Evolutionary conservation across 192 early-diverging fungal genomes (phyloP), one percentile per base, ranked within the genome.

Genomic region (Coemansia furcata): DNA sequence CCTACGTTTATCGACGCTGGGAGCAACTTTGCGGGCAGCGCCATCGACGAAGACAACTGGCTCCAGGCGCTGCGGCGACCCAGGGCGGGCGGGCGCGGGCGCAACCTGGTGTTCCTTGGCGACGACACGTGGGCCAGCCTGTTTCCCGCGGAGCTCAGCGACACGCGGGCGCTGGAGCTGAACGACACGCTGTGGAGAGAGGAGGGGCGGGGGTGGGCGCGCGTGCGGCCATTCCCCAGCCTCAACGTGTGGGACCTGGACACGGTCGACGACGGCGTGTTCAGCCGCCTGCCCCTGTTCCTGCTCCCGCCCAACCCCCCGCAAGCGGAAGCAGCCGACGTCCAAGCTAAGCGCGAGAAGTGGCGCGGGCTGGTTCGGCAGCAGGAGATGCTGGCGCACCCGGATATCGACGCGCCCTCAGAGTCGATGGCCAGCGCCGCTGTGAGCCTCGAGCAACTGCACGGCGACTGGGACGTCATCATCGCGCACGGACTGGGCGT

Each of bases 401-500:
- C 71, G 3, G 79, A 81, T 32, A 67, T 81, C 44, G 57, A 33
- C 10, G 35, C 5, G 5, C 3, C 69, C 1, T 40, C 40, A 30
- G 23, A 68, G 14, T 14, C 42, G 2, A 80, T 80, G 77, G 44
- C 26, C n/a, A 80, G 67, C 65, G 43, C 39, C 3, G 40, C 44
- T 2, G 72, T 81, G 6, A 65, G 65, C 3, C 65, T 74, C 14
- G 30, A 60, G 60, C 60, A 69, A 46, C 47, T 81, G 33, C 69
- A 81, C 36, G 15, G 35, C 32, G 67, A 69, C 21, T 97, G 93
- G 95, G 87, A 94, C 58, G 71, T 96, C 14, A 65, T 93, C 43
- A 89, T 99, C 62, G 94, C 95, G 0, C 97, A 99, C 65, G 93
- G 95, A 36, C 77, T 99, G 2, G 97, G 97, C 0, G 94, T 99